Evolutionary conservation across 768 basidiomycete species (phyloP).

Genomic region (Asterophora parasitica): DNA sequence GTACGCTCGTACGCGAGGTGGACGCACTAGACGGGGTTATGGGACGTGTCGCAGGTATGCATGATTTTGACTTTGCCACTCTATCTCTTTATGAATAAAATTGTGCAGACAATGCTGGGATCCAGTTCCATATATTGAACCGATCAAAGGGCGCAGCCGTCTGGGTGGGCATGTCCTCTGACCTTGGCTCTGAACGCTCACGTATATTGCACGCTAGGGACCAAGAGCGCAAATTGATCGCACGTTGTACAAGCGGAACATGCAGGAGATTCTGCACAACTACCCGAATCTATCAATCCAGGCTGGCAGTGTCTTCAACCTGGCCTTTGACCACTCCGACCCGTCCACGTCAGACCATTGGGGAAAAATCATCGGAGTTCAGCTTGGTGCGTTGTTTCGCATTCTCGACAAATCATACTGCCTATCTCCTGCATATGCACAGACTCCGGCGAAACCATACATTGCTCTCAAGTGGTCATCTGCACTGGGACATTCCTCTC

Average conservation of each 20-base stretch:
- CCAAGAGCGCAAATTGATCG: constrained; percentile 88
- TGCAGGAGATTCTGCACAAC: constrained; percentile 63
- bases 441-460: constrained; percentile 74
- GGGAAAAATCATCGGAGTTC: constrained; percentile 60
- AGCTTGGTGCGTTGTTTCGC: constrained; percentile 43
- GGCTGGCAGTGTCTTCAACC: constrained; percentile 74
- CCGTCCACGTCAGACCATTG: constrained; percentile 32
- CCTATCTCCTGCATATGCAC: background rate
- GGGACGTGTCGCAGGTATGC: constrained; percentile 73
- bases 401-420: background rate
- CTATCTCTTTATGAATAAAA: background rate
- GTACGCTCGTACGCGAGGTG: constrained; percentile 85
- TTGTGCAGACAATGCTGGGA: constrained; percentile 72
- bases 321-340: constrained; percentile 55
- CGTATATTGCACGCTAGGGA: constrained; percentile 46
- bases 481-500: constrained; percentile 91
- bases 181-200: background rate
- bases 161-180: constrained; percentile 52
- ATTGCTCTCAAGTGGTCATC: constrained; percentile 78
- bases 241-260: constrained; percentile 74
- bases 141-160: constrained; percentile 84
- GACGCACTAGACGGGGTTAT: constrained; percentile 89
- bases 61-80: background rate
- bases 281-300: constrained; percentile 69
- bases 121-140: constrained; percentile 86